A percentile compares a stretch with the other conserved stretches of the same genome.
Evolutionary conservation across 225 moss, liverwort and hornwort genomes (phyloP).

Genomic region (Ulota crispa): DNA sequence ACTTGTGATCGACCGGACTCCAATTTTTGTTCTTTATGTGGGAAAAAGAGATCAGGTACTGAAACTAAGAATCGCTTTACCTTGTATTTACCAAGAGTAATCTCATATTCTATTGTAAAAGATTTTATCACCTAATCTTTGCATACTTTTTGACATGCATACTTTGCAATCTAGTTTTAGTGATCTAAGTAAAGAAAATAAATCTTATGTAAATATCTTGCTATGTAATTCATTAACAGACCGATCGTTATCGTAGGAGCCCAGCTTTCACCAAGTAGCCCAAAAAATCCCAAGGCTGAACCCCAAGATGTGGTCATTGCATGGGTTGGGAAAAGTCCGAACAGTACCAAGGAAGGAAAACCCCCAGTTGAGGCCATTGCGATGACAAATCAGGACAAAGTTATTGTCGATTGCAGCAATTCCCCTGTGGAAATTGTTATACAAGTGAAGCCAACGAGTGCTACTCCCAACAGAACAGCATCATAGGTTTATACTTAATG

Average conservation of each 20-base stretch:
- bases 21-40: slow-evolving; percentile 40
- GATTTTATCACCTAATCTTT: not conserved
- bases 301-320: slow-evolving; percentile 27
- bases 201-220: not conserved
- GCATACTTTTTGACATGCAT: not conserved
- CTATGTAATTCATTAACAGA: not conserved
- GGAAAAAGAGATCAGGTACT: slow-evolving; percentile 35
- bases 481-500: not conserved
- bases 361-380: not conserved
- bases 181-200: not conserved
- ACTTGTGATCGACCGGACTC: slow-evolving; percentile 34
- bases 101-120: not conserved
- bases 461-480: not conserved
- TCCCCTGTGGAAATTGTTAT: slow-evolving; percentile 31
- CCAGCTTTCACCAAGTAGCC: not conserved
- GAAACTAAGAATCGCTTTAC: not conserved
- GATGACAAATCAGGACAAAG: slow-evolving; percentile 8
- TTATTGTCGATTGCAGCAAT: slow-evolving; percentile 23
- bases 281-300: slow-evolving; percentile 1
- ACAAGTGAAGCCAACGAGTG: slow-evolving; percentile 23
- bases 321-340: slow-evolving; percentile 20
- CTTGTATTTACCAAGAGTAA: not conserved
- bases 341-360: not conserved
- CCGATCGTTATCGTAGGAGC: slow-evolving; percentile 12
- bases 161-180: not conserved